Base-by-base conservation (phyloP, 2,329 filamentous ascomycete species). In the Graphilbum ipis-grandicollis region DNA sequence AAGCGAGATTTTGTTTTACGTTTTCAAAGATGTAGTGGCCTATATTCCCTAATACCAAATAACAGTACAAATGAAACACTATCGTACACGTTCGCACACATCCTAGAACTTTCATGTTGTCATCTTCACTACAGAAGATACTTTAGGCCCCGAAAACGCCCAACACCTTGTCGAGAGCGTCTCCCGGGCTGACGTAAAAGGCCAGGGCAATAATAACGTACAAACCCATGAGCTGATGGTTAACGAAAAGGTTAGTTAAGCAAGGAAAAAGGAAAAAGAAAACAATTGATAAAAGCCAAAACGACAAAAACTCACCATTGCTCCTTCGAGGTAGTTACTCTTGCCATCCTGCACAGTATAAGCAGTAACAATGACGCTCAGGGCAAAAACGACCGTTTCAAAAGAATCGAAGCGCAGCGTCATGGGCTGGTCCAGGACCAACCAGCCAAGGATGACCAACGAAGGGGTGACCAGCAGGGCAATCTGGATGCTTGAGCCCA, bases 401-500 rank as follows among this genome's bases (percentile, higher is more conserved):
- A 85, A 81, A 3, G 69, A 80, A 59, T 86, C 77, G 50, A 90
- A 90, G 51, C 80, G 78, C 31, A 88, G 65, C 7, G 78, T 79
- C 79, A 85, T 84, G 19, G 72, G 67, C 44, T 72, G 60, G 37
- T 67, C 66, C 56, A 82, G 72, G 46, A 79, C 75, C 41, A 74
- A 68, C 81, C 81, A 88, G 42, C 80, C 81, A 28, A 86, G 64
- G 44, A 88, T 74, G 37, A 88, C 81, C 37, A 88, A 62, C 56
- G 80, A 78, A 0, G 81, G 81, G 1, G 81, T 86, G 34, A 88
- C 80, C 32, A 85, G 74, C 33, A 88, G 64, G 18, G 81, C 80
- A 48, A 88, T 88, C 56, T 88, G 81, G 52, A 88, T 75, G 53
- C 77, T 82, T 41, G 77, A 83, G 33, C 81, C 81, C 49, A 88